These are phyloP conservation scores for Cladochytrium tenue DNA, from an alignment of 371 early-diverging fungal species.

Conservation along the genomic window DNA sequence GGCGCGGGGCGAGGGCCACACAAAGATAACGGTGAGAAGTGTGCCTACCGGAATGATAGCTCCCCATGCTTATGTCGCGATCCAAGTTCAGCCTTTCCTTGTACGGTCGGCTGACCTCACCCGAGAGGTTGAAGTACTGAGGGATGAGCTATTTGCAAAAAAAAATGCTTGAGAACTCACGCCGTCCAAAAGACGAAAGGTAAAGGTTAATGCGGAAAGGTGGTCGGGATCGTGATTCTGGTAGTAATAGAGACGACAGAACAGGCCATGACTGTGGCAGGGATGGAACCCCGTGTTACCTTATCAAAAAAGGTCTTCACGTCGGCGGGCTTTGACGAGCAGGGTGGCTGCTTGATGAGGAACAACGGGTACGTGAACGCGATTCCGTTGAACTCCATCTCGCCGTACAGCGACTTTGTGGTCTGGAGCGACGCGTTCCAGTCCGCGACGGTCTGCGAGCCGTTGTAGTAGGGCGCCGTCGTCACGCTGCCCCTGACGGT, in stretches of 20 bases:
- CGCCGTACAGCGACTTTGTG: not conserved
- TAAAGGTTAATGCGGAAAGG: too few species aligned
- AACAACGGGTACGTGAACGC: not conserved
- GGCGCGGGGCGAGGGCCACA: too few species aligned
- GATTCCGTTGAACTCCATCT: conserved; percentile 5
- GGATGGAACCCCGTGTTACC: too few species aligned
- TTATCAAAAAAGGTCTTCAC: conserved; percentile 8
- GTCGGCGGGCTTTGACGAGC: not conserved
- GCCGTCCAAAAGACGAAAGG: too few species aligned
- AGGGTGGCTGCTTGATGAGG: not conserved
- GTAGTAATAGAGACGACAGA: too few species aligned
- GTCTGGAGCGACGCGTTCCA: not conserved
- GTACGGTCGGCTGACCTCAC: not conserved
- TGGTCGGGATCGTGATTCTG: too few species aligned
- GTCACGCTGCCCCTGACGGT: conserved; percentile 2
- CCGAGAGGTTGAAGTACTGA: not conserved
- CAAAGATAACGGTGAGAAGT: too few species aligned
- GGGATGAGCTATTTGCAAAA: not conserved
- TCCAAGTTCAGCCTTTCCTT: conserved; percentile 7
- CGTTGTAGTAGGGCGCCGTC: not conserved
- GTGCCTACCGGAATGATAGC: conserved; percentile 1
- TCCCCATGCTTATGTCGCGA: not conserved
- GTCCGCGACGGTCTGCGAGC: not conserved
- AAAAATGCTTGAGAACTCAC: not conserved
- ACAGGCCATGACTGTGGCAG: too few species aligned